Base-by-base conservation (phyloP, 805 yeast species). In the Candida nanaspora region DNA sequence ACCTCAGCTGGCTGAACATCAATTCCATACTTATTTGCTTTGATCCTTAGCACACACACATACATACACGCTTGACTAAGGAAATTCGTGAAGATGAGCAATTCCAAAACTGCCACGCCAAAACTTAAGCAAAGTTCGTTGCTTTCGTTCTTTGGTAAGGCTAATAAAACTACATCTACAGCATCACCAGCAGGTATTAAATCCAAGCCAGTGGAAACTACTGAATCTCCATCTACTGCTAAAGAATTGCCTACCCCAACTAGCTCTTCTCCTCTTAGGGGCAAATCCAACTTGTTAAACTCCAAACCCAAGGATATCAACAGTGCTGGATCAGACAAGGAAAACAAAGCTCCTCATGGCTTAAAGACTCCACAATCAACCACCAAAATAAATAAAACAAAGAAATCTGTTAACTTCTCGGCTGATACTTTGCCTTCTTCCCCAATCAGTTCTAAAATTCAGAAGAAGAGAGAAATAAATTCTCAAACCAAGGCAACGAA, bases 71-170 rank as follows among this genome's bases (percentile, higher is more conserved):
- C 11, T 23, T 23, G n/a, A 32, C n/a, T 5, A 39, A 29, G 13
- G 16, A 34, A 11, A 34, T n/a, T n/a, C n/a, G 27, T 23, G 10
- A 23, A 23, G 27, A 23, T 23, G 27, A 25, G 21, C 19, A 38
- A 7, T 13, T 40, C n/a, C 39, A 39, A 21, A 38, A 41, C 11
- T 36, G 25, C 26, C 34, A 37, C 44, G 33, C 37, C 42, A 35
- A 23, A 44, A 43, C 30, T 53, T 46, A 56, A 57, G 41, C 65
- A 61, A 43, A 32, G 59, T 6, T 54, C 60, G 6, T 44, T 61
- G 38, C 46, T 61, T 42, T 57, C 66, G 3, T 61, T 61, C 38
- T 61, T 61, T 35, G 20, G 48, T 5, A 51, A 44, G 30, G 15
- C 27, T 6, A 16, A 34, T 33, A 37, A 33, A 39, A 13, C 47